A percentile compares a stretch with the other conserved stretches of the same genome.
These are phyloP conservation scores for Fraxinus excelsior DNA, from an alignment of 257 asterid species.

Conservation along the genomic window DNA sequence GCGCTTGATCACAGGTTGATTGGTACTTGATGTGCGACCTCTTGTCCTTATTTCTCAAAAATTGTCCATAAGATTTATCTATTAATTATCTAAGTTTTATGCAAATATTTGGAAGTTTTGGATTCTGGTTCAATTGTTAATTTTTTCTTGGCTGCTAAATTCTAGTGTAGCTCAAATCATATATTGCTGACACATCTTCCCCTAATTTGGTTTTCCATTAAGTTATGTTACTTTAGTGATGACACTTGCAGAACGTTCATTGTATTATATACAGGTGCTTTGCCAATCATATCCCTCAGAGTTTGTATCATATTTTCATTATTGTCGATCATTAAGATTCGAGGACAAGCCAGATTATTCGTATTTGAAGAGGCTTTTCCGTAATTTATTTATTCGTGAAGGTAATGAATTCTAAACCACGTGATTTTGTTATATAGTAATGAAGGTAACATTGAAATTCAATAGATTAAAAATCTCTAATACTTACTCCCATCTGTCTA, in stretches of 20 bases:
- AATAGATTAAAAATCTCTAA: background rate
- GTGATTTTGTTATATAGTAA: background rate
- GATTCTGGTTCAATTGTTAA: background rate
- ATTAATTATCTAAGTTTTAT: background rate
- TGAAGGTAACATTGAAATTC: background rate
- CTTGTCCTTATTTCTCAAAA: background rate
- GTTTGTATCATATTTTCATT: conserved; percentile 86
- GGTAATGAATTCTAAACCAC: conserved; percentile 40
- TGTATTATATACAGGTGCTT: conserved; percentile 51
- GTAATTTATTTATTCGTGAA: conserved; percentile 87
- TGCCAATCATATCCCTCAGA: conserved; percentile 89
- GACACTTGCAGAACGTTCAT: conserved; percentile 14
- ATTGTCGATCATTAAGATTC: conserved; percentile 84
- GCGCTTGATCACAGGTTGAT: conserved; percentile 8
- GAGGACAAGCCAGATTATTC: conserved; percentile 96
- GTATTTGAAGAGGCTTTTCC: conserved; percentile 86
- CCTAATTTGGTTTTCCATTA: conserved; percentile 11
- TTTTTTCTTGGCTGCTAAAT: too few relatives aligned
- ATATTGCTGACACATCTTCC: background rate
- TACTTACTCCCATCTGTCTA: background rate
- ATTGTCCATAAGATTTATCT: background rate
- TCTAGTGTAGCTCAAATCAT: too few relatives aligned
- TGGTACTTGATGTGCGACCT: background rate
- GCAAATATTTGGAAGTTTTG: conserved; percentile 6
- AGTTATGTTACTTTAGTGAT: conserved; percentile 7